Base-by-base conservation (phyloP, 176 grass and related monocot species). In the Typha latifolia region DNA sequence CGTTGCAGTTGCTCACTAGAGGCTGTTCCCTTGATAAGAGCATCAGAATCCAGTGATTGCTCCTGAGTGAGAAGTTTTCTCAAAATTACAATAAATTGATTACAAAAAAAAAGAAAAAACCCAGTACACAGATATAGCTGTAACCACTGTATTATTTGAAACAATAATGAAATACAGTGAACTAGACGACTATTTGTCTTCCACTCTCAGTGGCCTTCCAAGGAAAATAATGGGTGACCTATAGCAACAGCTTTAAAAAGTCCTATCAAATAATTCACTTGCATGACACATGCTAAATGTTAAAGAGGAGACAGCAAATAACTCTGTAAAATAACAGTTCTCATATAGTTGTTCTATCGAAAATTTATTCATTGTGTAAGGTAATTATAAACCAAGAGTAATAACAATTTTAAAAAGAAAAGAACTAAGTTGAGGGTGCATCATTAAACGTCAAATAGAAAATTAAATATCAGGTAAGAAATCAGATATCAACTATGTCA, bases 21-120 rank as follows among this genome's bases (percentile, higher is more conserved):
- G 1, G 61, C 15, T 77, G 75, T 62, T 14, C 18, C 48, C 18
- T 81, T 72, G 3, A 23, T 5, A 32, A 66, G 51, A 63, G 34
- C 64, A 77, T 79, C 71, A 71, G 76, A 69, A 77, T 74, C 78
- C 2, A 91, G 14, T 23, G 59, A 65, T 64, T 84, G 75, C 59
- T 81, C 76, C 89, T 94, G 74, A 18, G 75, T 67, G 21, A 63
- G 47, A 62, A 47, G 13, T 19, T 59, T 59, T 9, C n/a, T 21
- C 53, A 18, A 57, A 14, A 82, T 47, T 31, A 64, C 32, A 52
- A 66, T 69, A 5, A 1, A 66, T 29, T n/a, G 27, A 49, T 63
- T 48, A 48, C 22, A 80, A 24, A 5, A 19, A 47, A 56, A 74
- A 8, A 4, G 15, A 47, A 65, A 74, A 8, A 6, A 48, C 14